A percentile compares a stretch with the other conserved stretches of the same genome.
phyloP scores from a whole-genome alignment of 352 stramenopile species.

The Phytophthora pseudosyringae region DNA sequence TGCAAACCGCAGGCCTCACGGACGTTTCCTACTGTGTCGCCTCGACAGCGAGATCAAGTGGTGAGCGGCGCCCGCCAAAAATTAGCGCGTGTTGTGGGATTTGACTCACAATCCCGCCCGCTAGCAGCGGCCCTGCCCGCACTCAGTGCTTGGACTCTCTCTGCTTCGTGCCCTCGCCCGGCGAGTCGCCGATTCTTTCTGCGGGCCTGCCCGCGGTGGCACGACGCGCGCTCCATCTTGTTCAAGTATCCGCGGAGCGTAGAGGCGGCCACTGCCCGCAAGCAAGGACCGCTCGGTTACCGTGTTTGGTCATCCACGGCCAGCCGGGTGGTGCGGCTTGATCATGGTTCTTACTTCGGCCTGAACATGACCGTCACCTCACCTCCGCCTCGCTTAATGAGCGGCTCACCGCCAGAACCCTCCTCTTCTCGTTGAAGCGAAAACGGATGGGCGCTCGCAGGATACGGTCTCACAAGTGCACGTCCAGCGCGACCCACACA shows the following conservation, averaged over 20 bases:
- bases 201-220: conserved; percentile 9
- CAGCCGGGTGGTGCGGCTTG: conserved; percentile 1
- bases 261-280: not conserved
- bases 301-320: conserved; percentile 4
- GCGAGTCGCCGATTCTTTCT: conserved; percentile 17
- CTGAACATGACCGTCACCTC: not conserved
- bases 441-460: conserved; percentile 5
- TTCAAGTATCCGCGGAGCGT: conserved; percentile 10
- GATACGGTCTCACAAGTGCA: conserved; percentile 18
- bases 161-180: conserved; percentile 4
- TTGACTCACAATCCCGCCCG: conserved; percentile 27
- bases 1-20: too few relatives aligned
- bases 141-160: not conserved
- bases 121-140: conserved; percentile 1
- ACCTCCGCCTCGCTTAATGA: not conserved
- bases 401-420: too few relatives aligned
- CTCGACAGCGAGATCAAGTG: not conserved
- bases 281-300: conserved; percentile 3
- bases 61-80: conserved; percentile 9
- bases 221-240: conserved; percentile 19
- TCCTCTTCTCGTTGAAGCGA: not conserved
- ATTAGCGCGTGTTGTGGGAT: conserved; percentile 19
- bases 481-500: conserved; percentile 8
- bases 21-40: too few relatives aligned
- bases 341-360: conserved; percentile 2